Evolutionary conservation across 768 basidiomycete species (phyloP), one percentile per base, ranked within the genome.

Genomic region (Lanmaoa pseudosensibilis): DNA sequence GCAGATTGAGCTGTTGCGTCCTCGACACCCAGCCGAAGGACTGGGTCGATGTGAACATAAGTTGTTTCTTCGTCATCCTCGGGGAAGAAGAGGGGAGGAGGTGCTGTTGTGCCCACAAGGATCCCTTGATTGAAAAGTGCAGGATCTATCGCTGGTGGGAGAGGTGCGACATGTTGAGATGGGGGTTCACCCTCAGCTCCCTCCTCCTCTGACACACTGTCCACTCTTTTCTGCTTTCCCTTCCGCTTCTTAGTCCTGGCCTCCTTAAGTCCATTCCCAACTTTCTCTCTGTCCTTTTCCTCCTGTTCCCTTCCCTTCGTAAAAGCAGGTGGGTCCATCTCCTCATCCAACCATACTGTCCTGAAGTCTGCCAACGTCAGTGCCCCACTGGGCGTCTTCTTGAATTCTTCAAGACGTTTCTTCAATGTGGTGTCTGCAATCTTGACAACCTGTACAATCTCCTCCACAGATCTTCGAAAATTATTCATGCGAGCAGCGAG

Each of bases 401-500:
- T 92, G 78, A 99, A 99, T 75, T 99, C 97, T 25, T 94, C 90
- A 16, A 99, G 76, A 18, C 97, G 84, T 72, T 96, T 98, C 75
- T 87, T 86, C 41, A 99, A 74, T 4, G 97, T 99, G 12, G 86
- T 87, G 66, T 98, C 94, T n/a, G 94, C 93, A 62, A 98, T 97
- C 75, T 98, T 99, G 62, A 98, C 97, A 16, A 99, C 94, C 69
- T 99, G 97, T 19, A 98, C 94, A 46, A 99, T 90, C 73, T 99
- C 97, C 68, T 95, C 91, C 12, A 98, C 81, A 25, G 88, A 92
- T 45, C 97, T 79, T 41, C 95, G 79, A 67, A 96, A 98, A 72
- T 97, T 97, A 75, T 96, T 98, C 97, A 99, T 98, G 25, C 97
- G 86, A 33, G 94, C 97, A 0, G 97, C 97, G 16, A 99, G 83